Evolutionary conservation across 2,329 filamentous ascomycete genomes (phyloP).

Genomic region (Fusarium sp.): DNA sequence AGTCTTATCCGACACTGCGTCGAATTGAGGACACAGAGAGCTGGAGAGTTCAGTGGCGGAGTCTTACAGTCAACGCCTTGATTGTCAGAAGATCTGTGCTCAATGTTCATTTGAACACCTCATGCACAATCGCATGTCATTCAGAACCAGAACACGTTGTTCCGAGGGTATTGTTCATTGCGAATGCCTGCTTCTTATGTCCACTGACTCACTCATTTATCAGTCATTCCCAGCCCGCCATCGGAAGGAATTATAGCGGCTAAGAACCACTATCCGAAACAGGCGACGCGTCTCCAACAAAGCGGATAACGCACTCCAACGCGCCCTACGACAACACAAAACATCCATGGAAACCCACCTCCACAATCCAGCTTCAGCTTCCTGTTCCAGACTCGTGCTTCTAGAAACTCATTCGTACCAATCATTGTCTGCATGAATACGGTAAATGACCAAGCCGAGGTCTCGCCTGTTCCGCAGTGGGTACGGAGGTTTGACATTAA

Average conservation of each 20-base stretch:
- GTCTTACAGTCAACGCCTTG: no score
- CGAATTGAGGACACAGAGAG: neutral
- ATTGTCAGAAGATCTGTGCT: neutral
- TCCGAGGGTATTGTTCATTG: neutral
- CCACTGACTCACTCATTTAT: neutral
- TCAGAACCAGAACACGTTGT: neutral
- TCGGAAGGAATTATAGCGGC: no score
- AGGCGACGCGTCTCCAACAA: neutral
- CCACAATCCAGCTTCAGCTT: neutral
- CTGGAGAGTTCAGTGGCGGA: neutral
- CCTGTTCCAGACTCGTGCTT: neutral
- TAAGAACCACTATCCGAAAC: neutral
- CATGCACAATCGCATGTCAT: neutral
- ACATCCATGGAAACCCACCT: neutral
- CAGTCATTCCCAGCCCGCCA: neutral
- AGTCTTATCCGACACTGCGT: neutral
- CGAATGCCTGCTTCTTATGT: neutral
- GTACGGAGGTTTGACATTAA: neutral
- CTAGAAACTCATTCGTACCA: neutral
- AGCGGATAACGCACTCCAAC: neutral
- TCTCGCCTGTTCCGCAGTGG: neutral
- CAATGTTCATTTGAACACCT: neutral
- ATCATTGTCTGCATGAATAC: neutral
- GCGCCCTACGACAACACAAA: neutral
- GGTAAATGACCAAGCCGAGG: neutral